phyloP scores from a whole-genome alignment of 2,329 filamentous ascomycete species.

The Bretziella fagacearum region DNA sequence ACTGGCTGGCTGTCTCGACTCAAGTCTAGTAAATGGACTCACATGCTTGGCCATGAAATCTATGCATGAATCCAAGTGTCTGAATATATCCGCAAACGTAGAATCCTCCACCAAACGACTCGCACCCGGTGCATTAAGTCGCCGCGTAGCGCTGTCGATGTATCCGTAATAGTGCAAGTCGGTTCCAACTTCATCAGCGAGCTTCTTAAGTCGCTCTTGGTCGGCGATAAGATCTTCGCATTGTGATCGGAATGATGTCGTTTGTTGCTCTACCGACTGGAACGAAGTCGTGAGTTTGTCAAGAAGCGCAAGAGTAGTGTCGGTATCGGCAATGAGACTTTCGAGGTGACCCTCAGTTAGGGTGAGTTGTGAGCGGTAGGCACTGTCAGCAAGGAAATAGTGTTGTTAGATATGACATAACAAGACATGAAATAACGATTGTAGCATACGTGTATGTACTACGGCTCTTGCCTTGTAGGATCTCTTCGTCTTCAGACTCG shows the following conservation, averaged over 20 bases:
- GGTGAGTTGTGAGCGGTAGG: constrained; percentile 66
- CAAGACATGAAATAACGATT: background rate
- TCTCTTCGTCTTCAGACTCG: constrained; percentile 38
- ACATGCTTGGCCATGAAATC: constrained; percentile 83
- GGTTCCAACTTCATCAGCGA: constrained; percentile 71
- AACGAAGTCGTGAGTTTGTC: constrained; percentile 73
- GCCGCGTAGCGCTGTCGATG: constrained; percentile 73
- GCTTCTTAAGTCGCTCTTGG: constrained; percentile 57
- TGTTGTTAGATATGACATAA: background rate
- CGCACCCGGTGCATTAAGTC: constrained; percentile 82
- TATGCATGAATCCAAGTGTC: constrained; percentile 76
- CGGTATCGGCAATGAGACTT: constrained; percentile 58
- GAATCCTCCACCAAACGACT: constrained; percentile 68
- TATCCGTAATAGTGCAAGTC: constrained; percentile 93
- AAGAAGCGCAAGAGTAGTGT: constrained; percentile 57
- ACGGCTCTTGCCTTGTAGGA: constrained; percentile 31
- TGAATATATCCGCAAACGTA: constrained; percentile 75
- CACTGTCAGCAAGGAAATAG: constrained; percentile 26
- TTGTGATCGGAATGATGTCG: constrained; percentile 79
- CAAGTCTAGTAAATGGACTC: constrained; percentile 21
- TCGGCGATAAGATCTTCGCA: constrained; percentile 77
- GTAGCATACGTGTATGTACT: constrained; percentile 33
- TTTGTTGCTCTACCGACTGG: constrained; percentile 72
- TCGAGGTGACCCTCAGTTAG: constrained; percentile 71
- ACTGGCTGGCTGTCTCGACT: background rate